A percentile compares a stretch with the other conserved stretches of the same genome.
Evolutionary conservation across 2,329 filamentous ascomycete genomes (phyloP).

Genomic region (Thielaviopsis ethacetica): DNA sequence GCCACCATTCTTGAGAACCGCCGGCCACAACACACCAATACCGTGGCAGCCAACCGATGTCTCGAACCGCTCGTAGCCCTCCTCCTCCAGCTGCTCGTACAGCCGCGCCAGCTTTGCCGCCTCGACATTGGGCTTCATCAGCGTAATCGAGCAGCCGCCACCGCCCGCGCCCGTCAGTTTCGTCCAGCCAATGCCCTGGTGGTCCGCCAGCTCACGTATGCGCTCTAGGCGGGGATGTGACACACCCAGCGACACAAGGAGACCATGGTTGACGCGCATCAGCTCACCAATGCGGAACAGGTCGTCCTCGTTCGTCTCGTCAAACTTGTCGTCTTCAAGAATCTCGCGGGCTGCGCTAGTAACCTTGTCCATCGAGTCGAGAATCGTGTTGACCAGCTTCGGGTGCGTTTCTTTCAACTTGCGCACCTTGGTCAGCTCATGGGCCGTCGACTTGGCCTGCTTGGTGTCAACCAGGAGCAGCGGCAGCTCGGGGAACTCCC

Average conservation of each 20-base stretch:
- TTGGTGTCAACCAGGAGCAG: slow-evolving; percentile 79
- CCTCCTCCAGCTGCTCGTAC: slow-evolving; percentile 45
- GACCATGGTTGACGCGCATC: slow-evolving; percentile 84
- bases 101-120: slow-evolving; percentile 42
- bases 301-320: slow-evolving; percentile 43
- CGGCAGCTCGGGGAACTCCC: slow-evolving; percentile 82
- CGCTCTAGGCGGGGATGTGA: slow-evolving; percentile 88
- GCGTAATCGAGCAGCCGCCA: slow-evolving; percentile 85
- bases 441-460: slow-evolving; percentile 69
- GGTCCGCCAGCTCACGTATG: slow-evolving; percentile 78
- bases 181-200: slow-evolving; percentile 84
- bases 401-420: slow-evolving; percentile 56
- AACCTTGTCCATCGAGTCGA: slow-evolving; percentile 71
- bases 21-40: slow-evolving; percentile 86
- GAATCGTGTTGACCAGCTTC: slow-evolving; percentile 59
- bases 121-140: slow-evolving; percentile 54
- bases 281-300: slow-evolving; percentile 69
- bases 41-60: slow-evolving; percentile 86
- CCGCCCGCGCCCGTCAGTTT: slow-evolving; percentile 93
- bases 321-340: slow-evolving; percentile 47
- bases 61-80: slow-evolving; percentile 72
- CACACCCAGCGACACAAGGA: slow-evolving; percentile 80
- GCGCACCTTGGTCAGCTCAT: slow-evolving; percentile 75
- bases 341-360: slow-evolving; percentile 37
- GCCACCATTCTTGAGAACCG: slow-evolving; percentile 72